These are phyloP conservation scores for Porcisia hertigi DNA, from an alignment of 208 protist genomes.

Conservation along the genomic window DNA sequence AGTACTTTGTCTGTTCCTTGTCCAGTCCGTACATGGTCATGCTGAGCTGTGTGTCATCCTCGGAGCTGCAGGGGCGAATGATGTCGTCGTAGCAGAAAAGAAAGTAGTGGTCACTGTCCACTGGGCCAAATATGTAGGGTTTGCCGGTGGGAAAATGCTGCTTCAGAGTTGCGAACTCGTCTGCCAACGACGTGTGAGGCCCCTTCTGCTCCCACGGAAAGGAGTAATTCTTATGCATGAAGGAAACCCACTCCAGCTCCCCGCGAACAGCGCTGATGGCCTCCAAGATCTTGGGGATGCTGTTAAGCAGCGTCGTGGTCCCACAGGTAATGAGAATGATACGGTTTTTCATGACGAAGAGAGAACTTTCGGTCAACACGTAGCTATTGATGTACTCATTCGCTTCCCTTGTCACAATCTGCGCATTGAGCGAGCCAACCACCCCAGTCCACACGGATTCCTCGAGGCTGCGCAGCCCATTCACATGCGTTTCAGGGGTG, in stretches of 20 bases:
- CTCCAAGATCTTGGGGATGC: constrained; percentile 80
- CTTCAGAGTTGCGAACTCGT: constrained; percentile 84
- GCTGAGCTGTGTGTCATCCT: constrained; percentile 83
- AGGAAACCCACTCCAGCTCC: constrained; percentile 90
- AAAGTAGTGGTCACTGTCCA: constrained; percentile 93
- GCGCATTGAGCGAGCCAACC: constrained; percentile 76
- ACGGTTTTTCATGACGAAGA: constrained; percentile 93
- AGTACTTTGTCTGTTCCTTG: constrained; percentile 74
- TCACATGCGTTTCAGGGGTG: constrained; percentile 62
- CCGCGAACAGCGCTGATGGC: constrained; percentile 74
- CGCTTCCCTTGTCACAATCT: constrained; percentile 80
- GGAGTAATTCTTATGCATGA: constrained; percentile 94
- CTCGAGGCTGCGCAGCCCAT: constrained; percentile 67
- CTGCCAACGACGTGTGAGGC: constrained; percentile 80
- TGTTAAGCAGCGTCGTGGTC: constrained; percentile 92
- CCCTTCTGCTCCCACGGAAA: constrained; percentile 91
- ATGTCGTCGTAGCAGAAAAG: constrained; percentile 91
- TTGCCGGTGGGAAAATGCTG: constrained; percentile 77
- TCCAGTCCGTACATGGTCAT: constrained; percentile 93
- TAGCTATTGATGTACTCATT: constrained; percentile 92
- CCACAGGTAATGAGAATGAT: constrained; percentile 95
- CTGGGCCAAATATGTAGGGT: constrained; percentile 90
- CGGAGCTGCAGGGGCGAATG: constrained; percentile 56
- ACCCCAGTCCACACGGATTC: constrained; percentile 74
- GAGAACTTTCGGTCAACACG: constrained; percentile 91